Conservation (phyloP, 495 filamentous ascomycete genomes). For the Mytilinidion resinicola region DNA sequence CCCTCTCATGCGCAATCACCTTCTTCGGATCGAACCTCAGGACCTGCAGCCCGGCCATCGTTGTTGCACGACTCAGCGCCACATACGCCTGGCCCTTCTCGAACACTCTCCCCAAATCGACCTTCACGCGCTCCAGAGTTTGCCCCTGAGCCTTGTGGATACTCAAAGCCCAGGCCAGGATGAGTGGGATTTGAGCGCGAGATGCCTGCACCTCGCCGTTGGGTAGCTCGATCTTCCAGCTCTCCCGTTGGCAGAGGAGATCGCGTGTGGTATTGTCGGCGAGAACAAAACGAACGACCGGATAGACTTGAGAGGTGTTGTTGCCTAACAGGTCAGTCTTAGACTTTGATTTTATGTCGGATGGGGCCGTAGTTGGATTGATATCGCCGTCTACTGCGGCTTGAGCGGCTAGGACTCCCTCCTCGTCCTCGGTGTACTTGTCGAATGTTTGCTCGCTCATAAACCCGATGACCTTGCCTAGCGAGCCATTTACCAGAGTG, state of each 20-base stretch:
- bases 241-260: conserved; percentile 75
- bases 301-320: conserved; percentile 50
- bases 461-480: conserved; percentile 79
- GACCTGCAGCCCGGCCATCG: conserved; percentile 82
- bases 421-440: conserved; percentile 50
- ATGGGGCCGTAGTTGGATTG: conserved; percentile 22
- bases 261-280: conserved; percentile 71
- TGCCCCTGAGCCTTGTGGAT: conserved; percentile 99
- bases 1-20: conserved; percentile 89
- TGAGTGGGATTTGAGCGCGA: conserved; percentile 72
- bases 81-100: conserved; percentile 92
- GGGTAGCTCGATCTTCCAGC: conserved; percentile 94
- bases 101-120: conserved; percentile 85
- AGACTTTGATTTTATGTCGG: conserved; percentile 8
- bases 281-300: conserved; percentile 73
- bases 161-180: conserved; percentile 91
- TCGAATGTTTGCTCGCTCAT: conserved; percentile 80
- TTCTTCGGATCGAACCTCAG: conserved; percentile 80
- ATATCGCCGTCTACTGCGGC: conserved; percentile 40
- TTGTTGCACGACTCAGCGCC: conserved; percentile 76
- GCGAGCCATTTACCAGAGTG: conserved; percentile 83
- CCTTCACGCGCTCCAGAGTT: conserved; percentile 89
- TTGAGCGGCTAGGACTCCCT: conserved; percentile 40
- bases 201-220: conserved; percentile 90
- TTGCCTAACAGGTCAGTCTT: conserved; percentile 29